Evolutionary conservation across 176 grass and related monocot genomes (phyloP).

Genomic region (Oryza meridionalis): DNA sequence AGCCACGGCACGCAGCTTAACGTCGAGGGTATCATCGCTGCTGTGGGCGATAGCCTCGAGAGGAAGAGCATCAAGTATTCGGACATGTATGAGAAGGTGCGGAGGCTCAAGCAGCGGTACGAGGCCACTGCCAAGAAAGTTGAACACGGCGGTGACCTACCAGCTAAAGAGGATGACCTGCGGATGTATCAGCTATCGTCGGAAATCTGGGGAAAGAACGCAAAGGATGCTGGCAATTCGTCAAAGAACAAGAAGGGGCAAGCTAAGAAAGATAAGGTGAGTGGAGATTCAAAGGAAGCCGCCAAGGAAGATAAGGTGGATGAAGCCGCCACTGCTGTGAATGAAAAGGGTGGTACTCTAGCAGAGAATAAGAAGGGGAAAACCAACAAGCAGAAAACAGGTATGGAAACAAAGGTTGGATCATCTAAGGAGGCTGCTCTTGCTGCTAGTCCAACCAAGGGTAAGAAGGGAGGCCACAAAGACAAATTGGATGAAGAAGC

Average conservation of each 20-base stretch:
- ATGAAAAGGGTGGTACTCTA: slow-evolving; percentile 1
- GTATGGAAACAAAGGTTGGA: neutral
- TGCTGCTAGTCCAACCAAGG: neutral
- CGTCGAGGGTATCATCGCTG: neutral
- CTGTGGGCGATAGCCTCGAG: slow-evolving; percentile 13
- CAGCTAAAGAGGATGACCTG: slow-evolving; percentile 25
- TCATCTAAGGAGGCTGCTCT: neutral
- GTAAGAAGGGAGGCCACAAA: neutral
- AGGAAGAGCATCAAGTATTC: neutral
- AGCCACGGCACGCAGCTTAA: neutral
- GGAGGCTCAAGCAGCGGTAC: neutral
- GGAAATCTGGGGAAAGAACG: slow-evolving; percentile 41
- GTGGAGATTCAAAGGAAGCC: slow-evolving; percentile 12
- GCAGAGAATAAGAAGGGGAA: slow-evolving; percentile 14
- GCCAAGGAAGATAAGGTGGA: slow-evolving; percentile 23
- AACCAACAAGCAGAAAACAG: slow-evolving; percentile 6
- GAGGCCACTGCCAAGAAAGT: slow-evolving; percentile 19
- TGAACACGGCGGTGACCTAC: neutral
- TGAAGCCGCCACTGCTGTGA: neutral
- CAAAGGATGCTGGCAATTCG: slow-evolving; percentile 6
- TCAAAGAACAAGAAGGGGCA: slow-evolving; percentile 45
- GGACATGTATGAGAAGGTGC: slow-evolving; percentile 38
- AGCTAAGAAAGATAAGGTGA: slow-evolving; percentile 28
- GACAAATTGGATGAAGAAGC: slow-evolving; percentile 28
- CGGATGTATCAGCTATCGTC: slow-evolving; percentile 36